Conservation (phyloP, 179 eudicot genomes). For the Heliamphora pulchella region DNA sequence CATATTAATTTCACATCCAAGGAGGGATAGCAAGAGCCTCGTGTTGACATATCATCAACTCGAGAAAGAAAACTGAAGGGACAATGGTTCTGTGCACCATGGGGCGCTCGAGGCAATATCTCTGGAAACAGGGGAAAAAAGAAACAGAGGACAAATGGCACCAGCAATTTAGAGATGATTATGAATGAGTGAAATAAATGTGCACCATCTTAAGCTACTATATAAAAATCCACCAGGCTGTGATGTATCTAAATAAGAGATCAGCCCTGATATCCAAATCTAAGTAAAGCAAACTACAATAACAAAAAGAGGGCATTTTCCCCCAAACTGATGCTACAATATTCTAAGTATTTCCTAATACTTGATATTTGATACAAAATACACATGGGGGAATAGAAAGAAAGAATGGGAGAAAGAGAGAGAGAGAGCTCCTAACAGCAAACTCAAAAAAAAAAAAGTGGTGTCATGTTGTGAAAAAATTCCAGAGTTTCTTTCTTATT, state of each 20-base stretch:
- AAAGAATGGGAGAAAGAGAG: neutral
- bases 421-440: neutral
- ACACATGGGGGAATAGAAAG: neutral
- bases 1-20: too few species aligned
- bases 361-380: neutral
- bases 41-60: too few species aligned
- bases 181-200: neutral
- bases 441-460: neutral
- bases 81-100: neutral
- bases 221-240: neutral
- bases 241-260: neutral
- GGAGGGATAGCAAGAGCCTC: too few species aligned
- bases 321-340: neutral
- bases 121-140: neutral
- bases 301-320: neutral
- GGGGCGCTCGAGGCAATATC: neutral
- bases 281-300: neutral
- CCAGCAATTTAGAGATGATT: neutral
- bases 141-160: neutral
- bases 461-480: constrained; percentile 64
- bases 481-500: constrained; percentile 74
- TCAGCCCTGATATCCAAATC: neutral
- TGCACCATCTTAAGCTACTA: neutral
- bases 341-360: neutral
- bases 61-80: neutral